phyloP scores from a whole-genome alignment of 768 basidiomycete species.

The Lyophyllum decastes region DNA sequence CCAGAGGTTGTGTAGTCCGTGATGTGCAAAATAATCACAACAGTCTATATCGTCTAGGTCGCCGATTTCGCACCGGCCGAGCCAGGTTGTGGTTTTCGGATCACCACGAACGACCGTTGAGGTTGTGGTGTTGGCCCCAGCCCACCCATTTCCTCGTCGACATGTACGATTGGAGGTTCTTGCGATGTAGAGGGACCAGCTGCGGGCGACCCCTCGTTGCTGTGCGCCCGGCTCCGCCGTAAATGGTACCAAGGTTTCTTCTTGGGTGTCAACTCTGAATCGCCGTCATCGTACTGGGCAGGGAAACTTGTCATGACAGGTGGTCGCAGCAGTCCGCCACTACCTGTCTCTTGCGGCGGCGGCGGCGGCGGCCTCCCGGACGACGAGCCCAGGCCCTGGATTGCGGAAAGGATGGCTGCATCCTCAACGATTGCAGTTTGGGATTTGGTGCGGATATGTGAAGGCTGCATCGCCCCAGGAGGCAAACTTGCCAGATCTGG shows the following conservation, averaged over 20 bases:
- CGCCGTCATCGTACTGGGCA: constrained; percentile 42
- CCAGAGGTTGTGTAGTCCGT: background rate
- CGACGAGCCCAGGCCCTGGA: constrained; percentile 10
- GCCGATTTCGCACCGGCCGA: constrained; percentile 10
- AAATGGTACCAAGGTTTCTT: constrained; percentile 75
- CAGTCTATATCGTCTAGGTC: constrained; percentile 12
- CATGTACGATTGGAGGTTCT: constrained; percentile 20
- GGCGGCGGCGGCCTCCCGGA: constrained; percentile 5
- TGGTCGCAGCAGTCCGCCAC: constrained; percentile 20
- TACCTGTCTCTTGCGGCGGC: constrained; percentile 20
- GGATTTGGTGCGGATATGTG: constrained; percentile 73
- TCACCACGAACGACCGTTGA: constrained; percentile 68
- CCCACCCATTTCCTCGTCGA: constrained; percentile 38
- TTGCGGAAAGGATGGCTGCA: constrained; percentile 32
- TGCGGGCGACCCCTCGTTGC: constrained; percentile 49
- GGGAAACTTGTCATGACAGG: constrained; percentile 17
- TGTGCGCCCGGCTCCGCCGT: constrained; percentile 58
- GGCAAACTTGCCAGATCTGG: constrained; percentile 40
- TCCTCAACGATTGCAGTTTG: constrained; percentile 86
- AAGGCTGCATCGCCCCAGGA: constrained; percentile 65
- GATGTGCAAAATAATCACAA: constrained; percentile 1
- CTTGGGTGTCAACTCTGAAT: constrained; percentile 46
- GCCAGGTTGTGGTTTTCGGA: constrained; percentile 53
- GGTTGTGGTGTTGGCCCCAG: constrained; percentile 33
- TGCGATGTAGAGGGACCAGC: constrained; percentile 21